Conservation (phyloP, 495 filamentous ascomycete species). For the Lophiotrema nucula region DNA sequence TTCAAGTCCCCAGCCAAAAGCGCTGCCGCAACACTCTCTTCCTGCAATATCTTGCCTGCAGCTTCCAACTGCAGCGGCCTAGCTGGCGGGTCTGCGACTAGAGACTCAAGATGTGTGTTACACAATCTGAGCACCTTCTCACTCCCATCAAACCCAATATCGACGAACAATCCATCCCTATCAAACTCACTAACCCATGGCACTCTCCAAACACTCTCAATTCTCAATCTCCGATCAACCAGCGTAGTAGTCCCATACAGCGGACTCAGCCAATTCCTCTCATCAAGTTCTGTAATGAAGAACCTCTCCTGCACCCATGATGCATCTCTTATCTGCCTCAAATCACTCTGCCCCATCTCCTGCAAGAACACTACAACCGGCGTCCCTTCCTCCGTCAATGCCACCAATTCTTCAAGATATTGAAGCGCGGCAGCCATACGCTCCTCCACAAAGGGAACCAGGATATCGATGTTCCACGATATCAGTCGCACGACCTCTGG, state of each 20-base stretch:
- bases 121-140: constrained; percentile 46
- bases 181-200: constrained; percentile 47
- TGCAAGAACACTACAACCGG: constrained; percentile 51
- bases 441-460: constrained; percentile 37
- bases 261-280: constrained; percentile 36
- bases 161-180: constrained; percentile 54
- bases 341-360: constrained; percentile 49
- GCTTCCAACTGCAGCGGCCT: constrained; percentile 47
- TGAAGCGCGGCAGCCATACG: constrained; percentile 48
- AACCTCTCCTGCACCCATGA: constrained; percentile 49
- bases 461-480: constrained; percentile 57
- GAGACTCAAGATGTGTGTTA: constrained; percentile 57
- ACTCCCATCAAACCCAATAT: constrained; percentile 36
- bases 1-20: constrained; percentile 55
- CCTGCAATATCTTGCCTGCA: constrained; percentile 45
- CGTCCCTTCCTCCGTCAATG: constrained; percentile 1
- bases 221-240: constrained; percentile 45
- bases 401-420: constrained; percentile 41
- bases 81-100: constrained; percentile 42
- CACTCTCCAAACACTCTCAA: constrained; percentile 48
- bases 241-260: constrained; percentile 55
- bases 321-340: constrained; percentile 42
- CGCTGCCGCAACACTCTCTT: constrained; percentile 33
- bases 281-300: constrained; percentile 48
- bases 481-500: constrained; percentile 20